phyloP scores from a whole-genome alignment of 441 rosid species.

The Rhodomyrtus psidioides region DNA sequence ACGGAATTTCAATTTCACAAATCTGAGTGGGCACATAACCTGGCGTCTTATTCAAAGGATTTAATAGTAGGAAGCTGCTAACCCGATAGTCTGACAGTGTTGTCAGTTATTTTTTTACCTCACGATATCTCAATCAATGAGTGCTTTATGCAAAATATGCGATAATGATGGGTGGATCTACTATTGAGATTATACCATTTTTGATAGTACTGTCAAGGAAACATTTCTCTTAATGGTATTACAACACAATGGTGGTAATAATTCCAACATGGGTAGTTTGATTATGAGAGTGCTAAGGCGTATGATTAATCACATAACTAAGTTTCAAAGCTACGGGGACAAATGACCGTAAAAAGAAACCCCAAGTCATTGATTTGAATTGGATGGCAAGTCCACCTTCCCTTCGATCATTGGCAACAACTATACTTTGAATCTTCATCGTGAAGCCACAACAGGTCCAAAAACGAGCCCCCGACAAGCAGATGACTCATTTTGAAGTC shows the following conservation, averaged over 20 bases:
- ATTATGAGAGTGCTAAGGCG: background rate
- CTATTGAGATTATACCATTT: too few species aligned
- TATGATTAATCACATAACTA: background rate
- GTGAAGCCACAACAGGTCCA: background rate
- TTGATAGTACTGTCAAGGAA: too few species aligned
- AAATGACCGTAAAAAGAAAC: too few species aligned
- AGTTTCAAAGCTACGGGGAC: background rate
- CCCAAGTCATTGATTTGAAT: too few species aligned
- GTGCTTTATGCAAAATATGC: too few species aligned
- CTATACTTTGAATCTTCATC: background rate
- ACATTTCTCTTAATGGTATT: background rate
- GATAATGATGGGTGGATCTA: too few species aligned
- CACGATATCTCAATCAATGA: too few species aligned
- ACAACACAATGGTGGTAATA: background rate
- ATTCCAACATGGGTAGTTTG: background rate
- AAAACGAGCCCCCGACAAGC: background rate
- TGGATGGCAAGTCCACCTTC: too few species aligned
- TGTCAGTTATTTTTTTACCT: too few species aligned
- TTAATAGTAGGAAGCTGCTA: background rate
- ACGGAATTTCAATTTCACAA: too few species aligned
- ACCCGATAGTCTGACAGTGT: too few species aligned
- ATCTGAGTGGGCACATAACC: background rate
- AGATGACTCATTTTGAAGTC: background rate
- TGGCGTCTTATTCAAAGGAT: background rate
- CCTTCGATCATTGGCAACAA: too few species aligned